Percentiles rank a stretch among this genome's conserved stretches.
phyloP scores from a whole-genome alignment of 176 grass and related monocot genomes.

The Hordeum vulgare region MorexV3_pseudomolecules_assembly NC_058520.1:489137610-489138109 shows the following conservation, averaged over 20 bases:
- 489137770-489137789: not conserved
- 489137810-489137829: not conserved
- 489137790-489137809: not conserved
- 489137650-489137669: conserved; percentile 46
- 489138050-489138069: conserved; percentile 40
- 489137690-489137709: conserved; percentile 3
- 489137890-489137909: not conserved
- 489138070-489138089: too few relatives aligned
- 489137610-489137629: conserved; percentile 36
- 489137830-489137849: conserved; percentile 12
- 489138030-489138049: conserved; percentile 38
- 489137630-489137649: not conserved
- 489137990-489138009: not conserved
- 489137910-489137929: conserved; percentile 13
- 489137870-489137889: not conserved
- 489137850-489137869: not conserved
- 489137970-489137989: conserved; percentile 11
- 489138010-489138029: not conserved
- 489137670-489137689: conserved; percentile 17
- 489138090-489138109: not conserved
- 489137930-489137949: not conserved
- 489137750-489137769: not conserved
- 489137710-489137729: not conserved
- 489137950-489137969: not conserved
- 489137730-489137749: conserved; percentile 7